Conservation (phyloP, 306 rosid species). For the Sphenostylis stenocarpa region DNA sequence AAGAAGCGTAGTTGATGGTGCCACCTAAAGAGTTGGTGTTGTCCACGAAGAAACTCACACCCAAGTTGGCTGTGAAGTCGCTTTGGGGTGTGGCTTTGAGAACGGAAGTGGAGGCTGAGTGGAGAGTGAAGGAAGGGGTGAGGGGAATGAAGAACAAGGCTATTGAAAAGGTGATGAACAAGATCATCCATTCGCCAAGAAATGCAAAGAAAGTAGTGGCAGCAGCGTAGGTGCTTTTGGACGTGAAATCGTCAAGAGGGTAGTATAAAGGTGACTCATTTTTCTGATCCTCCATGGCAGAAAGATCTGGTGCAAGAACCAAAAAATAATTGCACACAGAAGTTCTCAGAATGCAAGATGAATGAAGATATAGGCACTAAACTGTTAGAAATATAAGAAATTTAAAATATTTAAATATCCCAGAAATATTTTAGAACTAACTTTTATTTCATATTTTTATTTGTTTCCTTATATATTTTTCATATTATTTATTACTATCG, state of each 20-base stretch:
- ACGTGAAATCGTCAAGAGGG: background rate
- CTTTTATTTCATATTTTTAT: too few relatives aligned
- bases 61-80: constrained; percentile 20
- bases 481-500: too few relatives aligned
- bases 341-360: background rate
- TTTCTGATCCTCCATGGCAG: constrained; percentile 3
- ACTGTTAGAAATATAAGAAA: too few relatives aligned
- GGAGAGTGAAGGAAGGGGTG: constrained; percentile 33
- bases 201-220: constrained; percentile 11
- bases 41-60: background rate
- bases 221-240: background rate
- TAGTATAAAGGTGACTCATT: background rate
- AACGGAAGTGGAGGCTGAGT: constrained; percentile 17
- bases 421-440: too few relatives aligned
- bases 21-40: constrained; percentile 21
- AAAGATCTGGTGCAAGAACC: constrained; percentile 9
- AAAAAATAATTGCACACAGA: background rate
- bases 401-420: too few relatives aligned
- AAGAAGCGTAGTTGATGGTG: constrained; percentile 26
- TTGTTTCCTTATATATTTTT: too few relatives aligned
- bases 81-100: background rate
- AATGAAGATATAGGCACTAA: background rate
- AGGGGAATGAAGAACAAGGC: constrained; percentile 35
- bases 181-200: constrained; percentile 34
- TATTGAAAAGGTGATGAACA: background rate